Base-by-base conservation (phyloP, 169 alveolate genomes). In the Eimeria acervulina region DNA sequence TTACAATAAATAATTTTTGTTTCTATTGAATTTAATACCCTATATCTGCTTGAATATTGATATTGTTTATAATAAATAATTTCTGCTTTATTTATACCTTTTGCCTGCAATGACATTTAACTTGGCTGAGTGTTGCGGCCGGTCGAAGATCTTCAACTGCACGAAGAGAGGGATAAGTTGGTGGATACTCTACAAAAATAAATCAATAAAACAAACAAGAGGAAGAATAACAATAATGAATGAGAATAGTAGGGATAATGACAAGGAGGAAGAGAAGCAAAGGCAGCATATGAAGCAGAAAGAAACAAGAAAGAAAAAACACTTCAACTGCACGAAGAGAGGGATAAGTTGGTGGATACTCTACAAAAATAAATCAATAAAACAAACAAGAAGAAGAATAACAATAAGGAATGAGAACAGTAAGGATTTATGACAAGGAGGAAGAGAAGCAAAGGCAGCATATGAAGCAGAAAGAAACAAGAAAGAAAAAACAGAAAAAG, bases 91-190 rank as follows among this genome's bases (percentile, higher is more conserved):
- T n/a, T n/a, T n/a, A n/a, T n/a, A 74, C 85, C 85, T 15, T 38
- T 74, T 74, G 59, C 85, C 85, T n/a, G 85, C 85, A 74, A 74
- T 74, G 0, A 74, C 52, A 31, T 74, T 74, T 17, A 74, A 52
- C 26, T 74, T 74, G 85, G 85, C 85, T 52, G 33, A 15, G 51
- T 74, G 44, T 12, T 13, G 19, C 23, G 85, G 52, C 59, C 47
- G 28, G 21, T 74, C 85, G 52, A 74, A 31, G 21, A 74, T 74
- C 38, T n/a, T 74, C 85, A 74, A 74, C 33, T 74, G 21, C 1
- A 74, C 85, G 36, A 74, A n/a, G 10, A 52, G 26, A 10, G 85
- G 85, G 1, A 74, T 36, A 17, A 74, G 52, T 12, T 0, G 28
- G 15, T 52, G 15, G 1, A 74, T 74, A n/a, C 85, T 74, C 85